These are phyloP conservation scores for Aspergillus fructus DNA, from an alignment of 2,329 filamentous ascomycete species.

Conservation along the genomic window DNA sequence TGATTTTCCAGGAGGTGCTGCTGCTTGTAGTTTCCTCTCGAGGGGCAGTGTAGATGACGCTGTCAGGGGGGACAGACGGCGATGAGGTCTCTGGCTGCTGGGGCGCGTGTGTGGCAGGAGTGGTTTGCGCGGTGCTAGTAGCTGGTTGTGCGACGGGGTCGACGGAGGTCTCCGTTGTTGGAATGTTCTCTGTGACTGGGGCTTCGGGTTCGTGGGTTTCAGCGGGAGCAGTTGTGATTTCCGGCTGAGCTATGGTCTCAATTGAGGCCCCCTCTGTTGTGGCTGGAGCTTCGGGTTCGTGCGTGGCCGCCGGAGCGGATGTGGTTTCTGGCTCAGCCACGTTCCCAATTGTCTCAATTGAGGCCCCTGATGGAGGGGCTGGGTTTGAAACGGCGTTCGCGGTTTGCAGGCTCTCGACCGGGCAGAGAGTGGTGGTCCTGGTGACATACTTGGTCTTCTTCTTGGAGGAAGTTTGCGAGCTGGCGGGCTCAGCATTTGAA, in stretches of 20 bases:
- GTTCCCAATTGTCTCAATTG: background rate
- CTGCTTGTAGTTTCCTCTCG: background rate
- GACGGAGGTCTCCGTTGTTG: background rate
- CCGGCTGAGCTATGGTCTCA: no score
- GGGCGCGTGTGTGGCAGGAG: background rate
- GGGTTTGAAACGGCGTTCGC: background rate
- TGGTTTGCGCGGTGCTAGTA: background rate
- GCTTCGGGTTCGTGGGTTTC: background rate
- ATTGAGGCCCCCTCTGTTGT: background rate
- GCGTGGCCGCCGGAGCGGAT: background rate
- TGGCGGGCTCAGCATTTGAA: background rate
- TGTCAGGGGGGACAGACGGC: background rate
- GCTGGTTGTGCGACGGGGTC: background rate
- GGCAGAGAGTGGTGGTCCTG: constrained; percentile 5
- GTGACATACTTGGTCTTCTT: constrained; percentile 11
- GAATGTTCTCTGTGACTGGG: background rate
- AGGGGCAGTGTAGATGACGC: background rate
- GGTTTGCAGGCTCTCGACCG: background rate
- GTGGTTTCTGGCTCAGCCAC: background rate
- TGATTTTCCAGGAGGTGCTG: background rate
- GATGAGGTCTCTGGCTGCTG: background rate
- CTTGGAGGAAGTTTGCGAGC: background rate
- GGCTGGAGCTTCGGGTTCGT: background rate
- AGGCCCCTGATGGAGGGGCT: background rate
- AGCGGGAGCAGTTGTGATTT: background rate